These are phyloP conservation scores for Microdochium trichocladiopsis DNA, from an alignment of 2,329 filamentous ascomycete genomes.

Conservation along the genomic window DNA sequence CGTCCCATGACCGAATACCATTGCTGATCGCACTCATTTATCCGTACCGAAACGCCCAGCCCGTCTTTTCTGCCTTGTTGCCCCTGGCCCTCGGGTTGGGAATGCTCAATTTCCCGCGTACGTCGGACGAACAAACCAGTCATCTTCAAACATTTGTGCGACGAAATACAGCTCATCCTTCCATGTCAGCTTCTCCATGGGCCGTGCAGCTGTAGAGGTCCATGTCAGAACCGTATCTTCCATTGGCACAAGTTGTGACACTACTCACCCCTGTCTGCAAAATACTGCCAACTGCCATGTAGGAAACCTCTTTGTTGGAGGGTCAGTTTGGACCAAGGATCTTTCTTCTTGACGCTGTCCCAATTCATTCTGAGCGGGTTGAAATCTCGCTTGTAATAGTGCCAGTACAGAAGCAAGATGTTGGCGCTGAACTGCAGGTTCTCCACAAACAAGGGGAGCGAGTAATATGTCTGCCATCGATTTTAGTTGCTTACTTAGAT, in stretches of 20 bases:
- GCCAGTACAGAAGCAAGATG: slow-evolving; percentile 40
- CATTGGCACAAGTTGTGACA: neutral
- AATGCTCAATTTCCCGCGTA: neutral
- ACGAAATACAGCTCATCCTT: slow-evolving; percentile 37
- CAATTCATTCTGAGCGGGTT: slow-evolving; percentile 19
- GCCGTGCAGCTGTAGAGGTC: slow-evolving; percentile 1
- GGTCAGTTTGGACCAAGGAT: slow-evolving; percentile 19
- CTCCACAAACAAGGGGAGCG: slow-evolving; percentile 31
- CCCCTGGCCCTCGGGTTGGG: too few species aligned
- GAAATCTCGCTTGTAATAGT: slow-evolving; percentile 36
- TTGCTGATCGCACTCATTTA: too few species aligned
- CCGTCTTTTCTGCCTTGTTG: too few species aligned
- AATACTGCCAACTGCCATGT: slow-evolving; percentile 15
- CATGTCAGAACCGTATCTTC: slow-evolving; percentile 1
- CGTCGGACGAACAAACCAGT: slow-evolving; percentile 19
- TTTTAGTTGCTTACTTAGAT: too few species aligned
- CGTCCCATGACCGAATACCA: too few species aligned
- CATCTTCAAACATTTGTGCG: slow-evolving; percentile 35
- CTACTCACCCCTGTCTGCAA: slow-evolving; percentile 14
- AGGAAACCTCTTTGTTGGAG: slow-evolving; percentile 25
- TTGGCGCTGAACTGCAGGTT: slow-evolving; percentile 37
- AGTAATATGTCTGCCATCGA: slow-evolving; percentile 17
- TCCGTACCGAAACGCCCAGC: too few species aligned
- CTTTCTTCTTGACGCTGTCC: slow-evolving; percentile 14
- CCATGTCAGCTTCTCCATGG: slow-evolving; percentile 16